These are phyloP conservation scores for Erysimum cheiri DNA, from an alignment of 441 rosid genomes.

Conservation along the genomic window DNA sequence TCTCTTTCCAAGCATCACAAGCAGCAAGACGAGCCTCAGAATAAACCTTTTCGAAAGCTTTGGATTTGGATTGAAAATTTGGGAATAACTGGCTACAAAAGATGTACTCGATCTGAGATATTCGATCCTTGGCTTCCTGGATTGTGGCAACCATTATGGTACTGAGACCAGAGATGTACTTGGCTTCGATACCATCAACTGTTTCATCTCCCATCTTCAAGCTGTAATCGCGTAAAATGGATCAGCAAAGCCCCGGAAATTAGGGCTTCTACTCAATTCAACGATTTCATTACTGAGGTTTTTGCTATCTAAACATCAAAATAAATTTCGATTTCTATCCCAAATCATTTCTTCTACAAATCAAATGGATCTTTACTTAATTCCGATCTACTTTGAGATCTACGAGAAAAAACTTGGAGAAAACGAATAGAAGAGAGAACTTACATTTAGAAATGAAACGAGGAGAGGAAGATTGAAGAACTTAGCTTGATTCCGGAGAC, in stretches of 20 bases:
- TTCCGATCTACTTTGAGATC: conserved; percentile 29
- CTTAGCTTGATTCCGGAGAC: conserved; percentile 5
- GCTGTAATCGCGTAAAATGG: conserved; percentile 1
- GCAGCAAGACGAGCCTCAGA: conserved; percentile 61
- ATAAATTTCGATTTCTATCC: not conserved
- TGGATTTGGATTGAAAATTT: conserved; percentile 61
- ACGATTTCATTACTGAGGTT: conserved; percentile 2
- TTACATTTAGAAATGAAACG: conserved; percentile 17
- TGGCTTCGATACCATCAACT: conserved; percentile 55
- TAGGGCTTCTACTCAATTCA: conserved; percentile 19
- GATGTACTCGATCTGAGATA: conserved; percentile 88
- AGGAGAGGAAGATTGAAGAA: conserved; percentile 6
- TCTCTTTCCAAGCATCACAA: conserved; percentile 64
- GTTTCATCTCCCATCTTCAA: conserved; percentile 54
- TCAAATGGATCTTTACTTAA: conserved; percentile 1
- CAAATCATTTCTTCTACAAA: too few relatives aligned
- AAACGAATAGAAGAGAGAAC: conserved; percentile 19
- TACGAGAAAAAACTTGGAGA: not conserved
- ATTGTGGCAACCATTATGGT: conserved; percentile 82
- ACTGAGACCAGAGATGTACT: conserved; percentile 72
- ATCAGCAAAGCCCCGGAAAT: not conserved
- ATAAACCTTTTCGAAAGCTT: conserved; percentile 57
- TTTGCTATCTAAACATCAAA: not conserved
- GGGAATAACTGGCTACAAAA: conserved; percentile 91
- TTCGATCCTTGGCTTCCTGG: conserved; percentile 87